These are phyloP conservation scores for Coemansia sp. DNA, from an alignment of 192 early-diverging fungal species.

Conservation along the genomic window DNA sequence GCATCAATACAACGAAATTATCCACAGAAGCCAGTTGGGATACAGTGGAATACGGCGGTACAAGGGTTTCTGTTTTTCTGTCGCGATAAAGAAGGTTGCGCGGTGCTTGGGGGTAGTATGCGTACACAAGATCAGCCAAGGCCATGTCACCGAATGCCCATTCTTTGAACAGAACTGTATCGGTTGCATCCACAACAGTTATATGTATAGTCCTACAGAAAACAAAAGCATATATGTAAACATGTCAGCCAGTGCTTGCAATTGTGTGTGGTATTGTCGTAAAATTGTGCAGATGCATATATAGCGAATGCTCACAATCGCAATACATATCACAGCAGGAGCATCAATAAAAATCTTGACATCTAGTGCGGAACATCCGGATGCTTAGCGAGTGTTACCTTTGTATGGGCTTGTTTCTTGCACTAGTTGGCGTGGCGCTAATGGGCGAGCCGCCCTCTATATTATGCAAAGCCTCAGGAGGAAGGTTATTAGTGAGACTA, in stretches of 20 bases:
- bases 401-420: not conserved
- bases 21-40: conserved; percentile 1
- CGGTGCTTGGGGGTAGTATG: conserved; percentile 36
- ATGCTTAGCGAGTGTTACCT: not conserved
- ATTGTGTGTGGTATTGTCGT: not conserved
- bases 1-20: conserved; percentile 1
- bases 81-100: conserved; percentile 24
- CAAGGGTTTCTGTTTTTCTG: conserved; percentile 17
- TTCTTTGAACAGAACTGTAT: conserved; percentile 15
- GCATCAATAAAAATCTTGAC: not conserved
- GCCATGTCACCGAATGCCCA: conserved; percentile 19
- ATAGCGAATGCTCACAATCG: too few species aligned
- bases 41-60: conserved; percentile 12
- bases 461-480: not conserved
- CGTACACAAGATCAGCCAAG: conserved; percentile 23
- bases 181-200: conserved; percentile 21
- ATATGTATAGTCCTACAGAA: conserved; percentile 15
- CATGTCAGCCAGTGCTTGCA: not conserved
- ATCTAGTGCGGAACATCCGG: not conserved
- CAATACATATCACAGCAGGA: not conserved
- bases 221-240: not conserved
- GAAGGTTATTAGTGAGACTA: not conserved
- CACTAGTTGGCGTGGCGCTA: conserved; percentile 7
- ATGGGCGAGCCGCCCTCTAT: not conserved
- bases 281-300: too few species aligned